Evolutionary conservation across 1,284 basidiomycete species (phyloP), one percentile per base, ranked within the genome.

Genomic region (Papiliotrema terrestris): DNA sequence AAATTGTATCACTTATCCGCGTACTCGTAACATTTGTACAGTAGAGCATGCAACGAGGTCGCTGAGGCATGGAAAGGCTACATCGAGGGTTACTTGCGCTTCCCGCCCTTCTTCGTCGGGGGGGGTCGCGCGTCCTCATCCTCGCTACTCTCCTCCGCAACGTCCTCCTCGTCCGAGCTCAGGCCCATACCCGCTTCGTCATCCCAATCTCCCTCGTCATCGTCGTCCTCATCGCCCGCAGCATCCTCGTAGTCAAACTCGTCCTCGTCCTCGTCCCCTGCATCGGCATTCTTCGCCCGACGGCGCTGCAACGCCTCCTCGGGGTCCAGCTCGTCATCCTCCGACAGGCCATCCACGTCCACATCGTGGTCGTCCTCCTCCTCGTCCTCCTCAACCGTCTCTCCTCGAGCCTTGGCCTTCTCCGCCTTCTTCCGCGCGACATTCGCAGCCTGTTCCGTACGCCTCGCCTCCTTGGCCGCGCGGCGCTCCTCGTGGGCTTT

Each of bases 371-470:
- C 76, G 36, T 72, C 69, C 14, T 64, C 72, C 22, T 78, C 77
- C 41, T 71, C 76, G 45, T 77, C 77, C 75, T 69, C 77, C 49
- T 57, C 67, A 3, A 42, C 67, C 8, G 44, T 61, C 58, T 51
- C 56, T 44, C 57, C 56, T 56, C 61, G 67, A 50, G 68, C 64
- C 61, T 64, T 65, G 32, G 42, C 52, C 55, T 74, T 69, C 23
- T 68, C 72, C 5, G 78, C 80, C 72, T 87, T 87, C 76, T 96
- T 95, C 51, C 85, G 81, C 39, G 83, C 82, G 6, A 96, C 88
- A 74, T 95, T 96, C 53, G 83, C 81, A 68, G 91, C 91, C 71
- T 96, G 93, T 70, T 94, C 88, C 55, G 88, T 87, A 63, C 86
- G 80, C 55, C 92, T 80, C 60, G 89, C 81, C 60, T 87, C 86